These are phyloP conservation scores for Nothophoma quercina DNA, from an alignment of 2,329 filamentous ascomycete species.

Conservation along the genomic window DNA sequence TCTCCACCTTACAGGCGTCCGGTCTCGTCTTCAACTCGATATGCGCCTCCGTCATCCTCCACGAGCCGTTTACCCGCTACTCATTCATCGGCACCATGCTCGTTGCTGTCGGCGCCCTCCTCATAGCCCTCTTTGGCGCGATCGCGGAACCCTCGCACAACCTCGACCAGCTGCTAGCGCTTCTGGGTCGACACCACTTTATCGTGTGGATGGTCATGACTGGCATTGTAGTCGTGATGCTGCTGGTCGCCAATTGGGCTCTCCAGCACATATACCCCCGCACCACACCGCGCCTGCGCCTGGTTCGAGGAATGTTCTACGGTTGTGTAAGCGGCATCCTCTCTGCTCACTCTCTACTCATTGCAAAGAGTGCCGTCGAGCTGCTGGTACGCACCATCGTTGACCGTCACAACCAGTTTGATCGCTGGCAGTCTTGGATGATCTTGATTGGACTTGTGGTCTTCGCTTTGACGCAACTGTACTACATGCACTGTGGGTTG, in stretches of 20 bases:
- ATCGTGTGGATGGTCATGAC: slow-evolving; percentile 89
- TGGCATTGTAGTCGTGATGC: slow-evolving; percentile 72
- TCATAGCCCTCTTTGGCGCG: slow-evolving; percentile 94
- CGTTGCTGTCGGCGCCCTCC: slow-evolving; percentile 84
- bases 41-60: slow-evolving; percentile 90
- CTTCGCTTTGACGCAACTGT: slow-evolving; percentile 88
- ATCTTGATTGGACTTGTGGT: slow-evolving; percentile 82
- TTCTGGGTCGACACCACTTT: slow-evolving; percentile 78
- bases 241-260: slow-evolving; percentile 62
- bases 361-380: slow-evolving; percentile 97
- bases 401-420: slow-evolving; percentile 90
- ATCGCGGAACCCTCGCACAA: slow-evolving; percentile 92
- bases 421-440: slow-evolving; percentile 93
- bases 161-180: slow-evolving; percentile 77
- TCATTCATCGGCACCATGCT: slow-evolving; percentile 90
- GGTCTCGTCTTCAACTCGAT: slow-evolving; percentile 98
- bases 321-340: slow-evolving; percentile 88
- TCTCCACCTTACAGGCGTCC: slow-evolving; percentile 89
- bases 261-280: slow-evolving; percentile 50
- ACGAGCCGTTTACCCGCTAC: slow-evolving; percentile 92
- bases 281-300: slow-evolving; percentile 70
- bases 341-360: slow-evolving; percentile 89
- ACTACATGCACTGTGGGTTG: slow-evolving; percentile 91
- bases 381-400: slow-evolving; percentile 86
- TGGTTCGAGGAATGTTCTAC: slow-evolving; percentile 84